Percentiles rank a stretch among this genome's conserved stretches.
phyloP scores from a whole-genome alignment of 208 protist genomes.

The Crithidia fasciculata region DNA sequence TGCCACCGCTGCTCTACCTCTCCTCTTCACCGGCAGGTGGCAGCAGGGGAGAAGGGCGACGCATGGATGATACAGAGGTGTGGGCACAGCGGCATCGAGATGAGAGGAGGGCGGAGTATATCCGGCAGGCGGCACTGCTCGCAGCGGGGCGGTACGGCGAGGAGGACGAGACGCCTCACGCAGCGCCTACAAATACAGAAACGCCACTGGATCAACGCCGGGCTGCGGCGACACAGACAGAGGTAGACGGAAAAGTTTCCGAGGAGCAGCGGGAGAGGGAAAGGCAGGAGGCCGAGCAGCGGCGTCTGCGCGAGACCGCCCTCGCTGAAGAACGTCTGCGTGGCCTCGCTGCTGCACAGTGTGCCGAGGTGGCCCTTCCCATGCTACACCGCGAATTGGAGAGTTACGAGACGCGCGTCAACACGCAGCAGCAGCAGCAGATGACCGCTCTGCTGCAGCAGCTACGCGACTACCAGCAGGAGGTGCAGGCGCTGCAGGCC shows the following conservation, averaged over 20 bases:
- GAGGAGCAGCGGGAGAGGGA: background rate
- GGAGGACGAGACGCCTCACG: too few relatives aligned
- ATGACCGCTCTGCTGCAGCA: slow-evolving; percentile 8
- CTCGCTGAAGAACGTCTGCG: slow-evolving; percentile 4
- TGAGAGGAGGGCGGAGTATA: slow-evolving; percentile 2
- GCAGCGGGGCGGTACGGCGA: background rate
- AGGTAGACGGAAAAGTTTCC: background rate
- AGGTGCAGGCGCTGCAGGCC: slow-evolving; percentile 1
- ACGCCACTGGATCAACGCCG: background rate
- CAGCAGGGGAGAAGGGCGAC: background rate
- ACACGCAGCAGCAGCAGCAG: slow-evolving; percentile 15
- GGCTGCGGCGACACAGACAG: background rate
- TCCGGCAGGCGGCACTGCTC: slow-evolving; percentile 17
- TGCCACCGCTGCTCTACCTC: slow-evolving; percentile 22
- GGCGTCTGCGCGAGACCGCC: background rate
- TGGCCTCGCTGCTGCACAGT: slow-evolving; percentile 14
- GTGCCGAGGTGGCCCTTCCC: slow-evolving; percentile 22
- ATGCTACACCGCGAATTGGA: slow-evolving; percentile 29
- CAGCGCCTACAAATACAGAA: too few relatives aligned
- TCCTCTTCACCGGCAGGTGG: background rate
- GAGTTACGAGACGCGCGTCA: slow-evolving; percentile 15
- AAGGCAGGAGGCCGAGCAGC: background rate
- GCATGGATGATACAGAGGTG: slow-evolving; percentile 6
- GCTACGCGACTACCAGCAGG: slow-evolving; percentile 11
- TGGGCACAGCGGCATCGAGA: slow-evolving; percentile 8